Conservation (phyloP, 208 protist genomes). For the Trichomonas vaginalis region DNA sequence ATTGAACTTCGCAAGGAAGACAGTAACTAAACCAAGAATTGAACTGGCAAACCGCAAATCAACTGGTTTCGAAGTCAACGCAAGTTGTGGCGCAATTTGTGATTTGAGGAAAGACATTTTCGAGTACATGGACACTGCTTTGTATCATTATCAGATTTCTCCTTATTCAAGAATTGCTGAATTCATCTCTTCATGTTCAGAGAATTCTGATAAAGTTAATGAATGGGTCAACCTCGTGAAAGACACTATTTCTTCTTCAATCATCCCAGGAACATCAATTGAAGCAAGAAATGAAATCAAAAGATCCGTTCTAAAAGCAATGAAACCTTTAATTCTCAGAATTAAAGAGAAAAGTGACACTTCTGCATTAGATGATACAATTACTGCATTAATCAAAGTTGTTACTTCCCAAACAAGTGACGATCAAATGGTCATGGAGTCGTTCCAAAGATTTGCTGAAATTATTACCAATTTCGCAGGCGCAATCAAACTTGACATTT, state of each 20-base stretch:
- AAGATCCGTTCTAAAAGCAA: neutral
- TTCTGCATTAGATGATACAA: neutral
- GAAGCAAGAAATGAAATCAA: neutral
- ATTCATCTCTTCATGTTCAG: neutral
- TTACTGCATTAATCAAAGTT: neutral
- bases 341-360: neutral
- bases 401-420: neutral
- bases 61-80: neutral
- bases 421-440: neutral
- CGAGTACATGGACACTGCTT: neutral
- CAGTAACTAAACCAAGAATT: neutral
- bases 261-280: neutral
- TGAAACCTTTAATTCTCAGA: neutral
- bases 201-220: neutral
- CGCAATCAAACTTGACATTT: neutral
- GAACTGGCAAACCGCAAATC: neutral
- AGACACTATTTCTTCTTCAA: neutral
- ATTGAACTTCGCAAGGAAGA: neutral
- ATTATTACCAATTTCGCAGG: neutral
- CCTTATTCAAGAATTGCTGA: neutral
- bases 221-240: neutral
- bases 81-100: neutral
- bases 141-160: neutral
- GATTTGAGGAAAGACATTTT: neutral
- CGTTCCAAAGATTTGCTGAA: neutral